Percentiles rank a stretch among this genome's conserved stretches.
Conservation (phyloP, 139 green algal species). For the Edaphochlamys debaryana region DNA sequence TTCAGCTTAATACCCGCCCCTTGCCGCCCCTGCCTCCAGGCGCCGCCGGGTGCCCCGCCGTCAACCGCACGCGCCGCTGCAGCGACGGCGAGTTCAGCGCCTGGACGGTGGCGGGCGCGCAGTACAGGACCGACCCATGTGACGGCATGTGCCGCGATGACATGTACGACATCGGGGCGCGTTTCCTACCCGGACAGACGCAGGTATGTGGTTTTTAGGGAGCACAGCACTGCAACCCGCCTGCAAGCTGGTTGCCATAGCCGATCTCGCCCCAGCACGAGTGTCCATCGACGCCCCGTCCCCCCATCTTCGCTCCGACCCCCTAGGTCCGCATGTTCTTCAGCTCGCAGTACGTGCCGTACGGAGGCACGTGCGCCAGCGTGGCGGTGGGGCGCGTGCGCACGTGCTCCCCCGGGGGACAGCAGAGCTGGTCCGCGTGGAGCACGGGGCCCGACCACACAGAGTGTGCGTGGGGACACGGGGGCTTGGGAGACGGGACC, state of each 20-base stretch:
- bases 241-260: too few relatives aligned
- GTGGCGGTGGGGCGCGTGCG: constrained; percentile 1
- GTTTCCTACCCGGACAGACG: background rate
- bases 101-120: background rate
- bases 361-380: background rate
- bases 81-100: background rate
- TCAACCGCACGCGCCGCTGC: constrained; percentile 1
- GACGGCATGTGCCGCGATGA: constrained; percentile 13
- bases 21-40: background rate
- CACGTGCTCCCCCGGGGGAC: background rate
- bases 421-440: background rate
- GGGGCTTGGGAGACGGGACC: too few relatives aligned
- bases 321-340: constrained; percentile 22
- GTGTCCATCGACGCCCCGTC: too few relatives aligned
- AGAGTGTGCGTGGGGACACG: too few relatives aligned
- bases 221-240: too few relatives aligned
- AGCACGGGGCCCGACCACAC: background rate
- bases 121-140: background rate
- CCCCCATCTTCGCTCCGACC: too few relatives aligned
- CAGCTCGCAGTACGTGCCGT: background rate
- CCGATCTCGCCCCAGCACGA: too few relatives aligned
- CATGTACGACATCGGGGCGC: background rate
- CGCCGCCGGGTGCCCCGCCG: background rate
- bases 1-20: too few relatives aligned
- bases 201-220: background rate